A percentile compares a stretch with the other conserved stretches of the same genome.
phyloP scores from a whole-genome alignment of 495 filamentous ascomycete species.

The Usnea hakonensis region DNA sequence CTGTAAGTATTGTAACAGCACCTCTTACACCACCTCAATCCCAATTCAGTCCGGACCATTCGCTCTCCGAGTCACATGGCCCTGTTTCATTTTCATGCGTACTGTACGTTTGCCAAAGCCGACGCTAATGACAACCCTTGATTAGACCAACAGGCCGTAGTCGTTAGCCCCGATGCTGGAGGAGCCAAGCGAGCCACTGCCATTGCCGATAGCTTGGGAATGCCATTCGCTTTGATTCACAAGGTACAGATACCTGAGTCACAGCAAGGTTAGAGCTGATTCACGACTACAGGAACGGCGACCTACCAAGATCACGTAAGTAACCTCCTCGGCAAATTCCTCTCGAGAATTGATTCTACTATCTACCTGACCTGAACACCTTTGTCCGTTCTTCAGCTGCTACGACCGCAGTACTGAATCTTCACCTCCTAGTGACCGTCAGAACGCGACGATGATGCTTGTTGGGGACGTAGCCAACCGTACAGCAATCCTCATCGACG shows the following conservation, averaged over 20 bases:
- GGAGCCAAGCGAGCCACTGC: slow-evolving; percentile 96
- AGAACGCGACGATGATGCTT: slow-evolving; percentile 98
- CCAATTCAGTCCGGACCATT: background rate
- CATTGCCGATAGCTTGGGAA: slow-evolving; percentile 85
- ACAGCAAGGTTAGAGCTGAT: slow-evolving; percentile 2
- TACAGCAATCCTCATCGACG: slow-evolving; percentile 84
- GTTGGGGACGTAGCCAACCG: slow-evolving; percentile 80
- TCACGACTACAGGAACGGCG: slow-evolving; percentile 70
- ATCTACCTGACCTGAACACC: background rate
- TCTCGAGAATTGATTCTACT: background rate
- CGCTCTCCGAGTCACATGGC: background rate
- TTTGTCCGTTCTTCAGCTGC: background rate
- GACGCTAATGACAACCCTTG: background rate
- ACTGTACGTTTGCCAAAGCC: background rate
- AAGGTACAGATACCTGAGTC: slow-evolving; percentile 53
- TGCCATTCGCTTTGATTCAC: slow-evolving; percentile 94
- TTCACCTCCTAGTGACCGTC: slow-evolving; percentile 49
- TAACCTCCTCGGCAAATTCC: background rate
- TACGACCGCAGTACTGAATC: background rate
- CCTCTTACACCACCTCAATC: background rate
- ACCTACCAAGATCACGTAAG: slow-evolving; percentile 70
- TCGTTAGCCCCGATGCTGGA: slow-evolving; percentile 93
- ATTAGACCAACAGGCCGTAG: slow-evolving; percentile 68
- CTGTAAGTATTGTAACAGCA: slow-evolving; percentile 3
- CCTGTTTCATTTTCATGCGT: too few species aligned